phyloP scores from a whole-genome alignment of 2,329 filamentous ascomycete genomes.

The Fusarium miscanthi region DNA sequence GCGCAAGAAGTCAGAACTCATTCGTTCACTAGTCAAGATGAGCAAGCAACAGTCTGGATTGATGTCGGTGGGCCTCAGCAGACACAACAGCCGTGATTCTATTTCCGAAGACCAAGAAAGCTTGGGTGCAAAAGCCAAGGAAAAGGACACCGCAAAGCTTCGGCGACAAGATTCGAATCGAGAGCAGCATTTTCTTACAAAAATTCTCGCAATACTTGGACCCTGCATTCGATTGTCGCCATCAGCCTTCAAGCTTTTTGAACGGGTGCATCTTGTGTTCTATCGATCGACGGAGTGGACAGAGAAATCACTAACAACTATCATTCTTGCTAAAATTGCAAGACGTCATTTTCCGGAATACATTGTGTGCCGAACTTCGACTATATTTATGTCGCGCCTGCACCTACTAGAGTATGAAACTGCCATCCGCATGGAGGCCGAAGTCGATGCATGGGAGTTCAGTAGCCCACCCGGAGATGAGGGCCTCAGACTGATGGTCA shows the following conservation, averaged over 20 bases:
- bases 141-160: slow-evolving; percentile 20
- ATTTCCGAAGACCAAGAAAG: slow-evolving; percentile 58
- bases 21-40: slow-evolving; percentile 77
- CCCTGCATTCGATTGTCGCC: slow-evolving; percentile 85
- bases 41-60: slow-evolving; percentile 81
- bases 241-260: slow-evolving; percentile 81
- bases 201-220: slow-evolving; percentile 81
- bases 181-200: slow-evolving; percentile 78
- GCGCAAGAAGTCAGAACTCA: slow-evolving; percentile 85
- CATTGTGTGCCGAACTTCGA: slow-evolving; percentile 87
- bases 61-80: slow-evolving; percentile 73
- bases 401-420: slow-evolving; percentile 90
- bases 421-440: slow-evolving; percentile 82
- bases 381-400: slow-evolving; percentile 83
- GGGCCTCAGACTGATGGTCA: slow-evolving; percentile 74
- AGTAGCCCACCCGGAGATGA: slow-evolving; percentile 75
- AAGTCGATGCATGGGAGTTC: slow-evolving; percentile 86
- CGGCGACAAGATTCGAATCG: slow-evolving; percentile 65
- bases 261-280: slow-evolving; percentile 94
- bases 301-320: slow-evolving; percentile 93
- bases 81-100: slow-evolving; percentile 71
- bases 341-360: slow-evolving; percentile 89
- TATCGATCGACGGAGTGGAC: slow-evolving; percentile 98
- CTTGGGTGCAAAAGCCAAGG: slow-evolving; percentile 24
- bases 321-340: slow-evolving; percentile 92